phyloP scores from a whole-genome alignment of 495 filamentous ascomycete species.

The Aspergillus baeticus region DNA sequence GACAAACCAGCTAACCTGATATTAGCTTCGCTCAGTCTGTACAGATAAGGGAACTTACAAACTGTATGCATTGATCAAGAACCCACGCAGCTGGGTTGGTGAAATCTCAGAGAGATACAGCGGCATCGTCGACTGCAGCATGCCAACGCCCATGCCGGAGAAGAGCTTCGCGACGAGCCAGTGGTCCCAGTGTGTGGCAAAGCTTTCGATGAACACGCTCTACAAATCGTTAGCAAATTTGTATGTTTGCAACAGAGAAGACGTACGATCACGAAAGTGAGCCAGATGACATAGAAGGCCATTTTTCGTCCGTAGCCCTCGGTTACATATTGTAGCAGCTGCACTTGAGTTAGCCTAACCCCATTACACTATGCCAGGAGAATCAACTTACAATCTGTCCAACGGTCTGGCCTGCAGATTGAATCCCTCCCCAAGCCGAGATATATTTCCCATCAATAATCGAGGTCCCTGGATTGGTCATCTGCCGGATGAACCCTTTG shows the following conservation, averaged over 20 bases:
- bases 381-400: conserved; percentile 28
- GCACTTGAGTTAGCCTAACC: not conserved
- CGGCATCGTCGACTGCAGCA: conserved; percentile 43
- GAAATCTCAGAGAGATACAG: conserved; percentile 41
- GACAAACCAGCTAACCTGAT: conserved; percentile 36
- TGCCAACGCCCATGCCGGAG: conserved; percentile 41
- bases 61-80: conserved; percentile 40
- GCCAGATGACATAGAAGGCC: conserved; percentile 15
- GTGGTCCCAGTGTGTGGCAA: conserved; percentile 35
- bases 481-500: conserved; percentile 38
- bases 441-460: conserved; percentile 37
- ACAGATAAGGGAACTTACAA: conserved; percentile 23
- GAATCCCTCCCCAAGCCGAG: conserved; percentile 41
- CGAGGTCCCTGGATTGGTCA: conserved; percentile 26
- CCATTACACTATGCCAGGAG: not conserved
- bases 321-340: conserved; percentile 34
- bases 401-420: conserved; percentile 37
- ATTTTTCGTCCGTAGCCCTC: conserved; percentile 21
- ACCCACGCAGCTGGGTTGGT: conserved; percentile 37
- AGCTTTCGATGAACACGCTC: conserved; percentile 33
- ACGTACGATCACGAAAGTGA: conserved; percentile 13
- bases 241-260: not conserved
- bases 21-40: too few relatives aligned
- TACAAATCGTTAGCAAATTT: conserved; percentile 1
- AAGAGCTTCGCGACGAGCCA: conserved; percentile 44